Conservation (phyloP, 2,329 filamentous ascomycete genomes). For the Elsinoe perseae region DNA sequence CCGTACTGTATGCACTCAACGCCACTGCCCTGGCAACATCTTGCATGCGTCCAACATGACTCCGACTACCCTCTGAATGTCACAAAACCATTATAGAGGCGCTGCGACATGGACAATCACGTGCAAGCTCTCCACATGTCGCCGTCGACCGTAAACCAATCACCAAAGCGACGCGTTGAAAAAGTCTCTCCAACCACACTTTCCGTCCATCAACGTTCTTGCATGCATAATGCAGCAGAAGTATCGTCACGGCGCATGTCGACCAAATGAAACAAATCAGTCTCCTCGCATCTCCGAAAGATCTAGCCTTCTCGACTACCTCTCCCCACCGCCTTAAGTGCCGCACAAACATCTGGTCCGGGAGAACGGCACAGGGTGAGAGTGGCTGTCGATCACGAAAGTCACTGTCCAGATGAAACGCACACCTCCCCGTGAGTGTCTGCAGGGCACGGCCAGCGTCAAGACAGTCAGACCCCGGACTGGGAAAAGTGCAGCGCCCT, state of each 20-base stretch:
- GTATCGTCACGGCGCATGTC: background rate
- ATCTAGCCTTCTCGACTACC: background rate
- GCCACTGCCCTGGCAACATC: too few relatives aligned
- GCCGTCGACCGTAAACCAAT: too few relatives aligned
- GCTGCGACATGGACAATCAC: too few relatives aligned
- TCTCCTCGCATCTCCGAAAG: background rate
- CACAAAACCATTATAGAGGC: too few relatives aligned
- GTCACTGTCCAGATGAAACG: background rate
- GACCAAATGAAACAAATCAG: background rate
- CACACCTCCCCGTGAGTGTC: background rate
- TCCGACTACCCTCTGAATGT: too few relatives aligned
- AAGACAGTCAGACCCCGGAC: background rate
- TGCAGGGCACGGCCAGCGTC: background rate
- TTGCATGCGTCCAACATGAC: too few relatives aligned
- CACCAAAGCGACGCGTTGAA: too few relatives aligned
- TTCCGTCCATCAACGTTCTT: background rate
- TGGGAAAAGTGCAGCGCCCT: background rate
- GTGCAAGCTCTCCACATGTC: too few relatives aligned
- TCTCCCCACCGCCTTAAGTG: background rate
- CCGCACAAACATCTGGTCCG: background rate
- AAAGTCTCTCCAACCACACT: too few relatives aligned
- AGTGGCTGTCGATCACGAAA: constrained; percentile 6
- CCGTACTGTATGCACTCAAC: too few relatives aligned
- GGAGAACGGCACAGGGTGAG: background rate
- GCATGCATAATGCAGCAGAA: background rate